Evolutionary conservation across 2,329 filamentous ascomycete species (phyloP).

Genomic region (Scopulariopsis brevicaulis): DNA sequence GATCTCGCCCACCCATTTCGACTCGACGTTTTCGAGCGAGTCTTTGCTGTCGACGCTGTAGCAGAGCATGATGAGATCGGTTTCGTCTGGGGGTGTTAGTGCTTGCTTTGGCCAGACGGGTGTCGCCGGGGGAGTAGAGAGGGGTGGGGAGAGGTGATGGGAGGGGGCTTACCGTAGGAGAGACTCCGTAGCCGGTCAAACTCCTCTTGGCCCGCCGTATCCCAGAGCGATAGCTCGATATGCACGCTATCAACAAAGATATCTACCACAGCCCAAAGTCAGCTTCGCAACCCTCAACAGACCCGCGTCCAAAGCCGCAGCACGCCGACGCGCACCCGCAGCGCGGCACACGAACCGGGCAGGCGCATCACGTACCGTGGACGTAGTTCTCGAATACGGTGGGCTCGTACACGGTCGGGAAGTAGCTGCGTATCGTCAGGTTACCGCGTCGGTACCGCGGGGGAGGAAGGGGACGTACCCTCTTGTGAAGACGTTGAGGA

Average conservation of each 20-base stretch:
- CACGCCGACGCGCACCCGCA: not conserved
- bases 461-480: slow-evolving; percentile 47
- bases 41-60: slow-evolving; percentile 95
- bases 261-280: slow-evolving; percentile 37
- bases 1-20: slow-evolving; percentile 97
- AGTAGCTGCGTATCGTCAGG: slow-evolving; percentile 51
- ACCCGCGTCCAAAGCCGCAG: not conserved
- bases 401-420: slow-evolving; percentile 95
- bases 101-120: no score
- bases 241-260: slow-evolving; percentile 97
- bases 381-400: slow-evolving; percentile 99
- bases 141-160: not conserved
- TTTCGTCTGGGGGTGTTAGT: slow-evolving; percentile 48
- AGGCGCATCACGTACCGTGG: slow-evolving; percentile 53
- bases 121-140: not conserved
- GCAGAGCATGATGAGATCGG: slow-evolving; percentile 97
- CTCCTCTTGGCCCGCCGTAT: slow-evolving; percentile 97
- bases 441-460: not conserved
- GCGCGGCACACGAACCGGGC: not conserved
- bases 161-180: slow-evolving; percentile 60
- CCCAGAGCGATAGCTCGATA: slow-evolving; percentile 96
- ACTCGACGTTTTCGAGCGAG: slow-evolving; percentile 95
- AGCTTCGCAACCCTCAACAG: not conserved
- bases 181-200: slow-evolving; percentile 92
- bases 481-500: slow-evolving; percentile 97